These are phyloP conservation scores for Pleurozium schreberi DNA, from an alignment of 225 moss, liverwort and hornwort species.

Conservation along the genomic window DNA sequence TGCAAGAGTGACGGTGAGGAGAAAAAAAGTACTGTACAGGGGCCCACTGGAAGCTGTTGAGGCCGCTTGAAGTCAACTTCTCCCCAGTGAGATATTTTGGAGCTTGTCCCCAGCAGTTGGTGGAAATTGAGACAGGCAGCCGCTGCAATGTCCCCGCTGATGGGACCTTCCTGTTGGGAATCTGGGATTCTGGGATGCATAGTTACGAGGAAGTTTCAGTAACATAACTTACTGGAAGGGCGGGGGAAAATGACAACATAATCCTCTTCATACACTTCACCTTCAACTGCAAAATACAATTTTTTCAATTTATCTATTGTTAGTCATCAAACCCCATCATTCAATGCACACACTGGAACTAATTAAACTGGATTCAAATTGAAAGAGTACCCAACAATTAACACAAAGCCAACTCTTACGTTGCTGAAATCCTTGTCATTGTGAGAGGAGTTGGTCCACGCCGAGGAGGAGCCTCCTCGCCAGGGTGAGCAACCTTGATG, in stretches of 20 bases:
- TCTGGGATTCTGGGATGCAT: too few relatives aligned
- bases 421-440: not conserved
- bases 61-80: too few relatives aligned
- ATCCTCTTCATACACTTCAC: not conserved
- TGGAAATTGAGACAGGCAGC: too few relatives aligned
- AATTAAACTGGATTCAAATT: not conserved
- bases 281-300: not conserved
- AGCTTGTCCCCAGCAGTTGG: too few relatives aligned
- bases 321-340: not conserved
- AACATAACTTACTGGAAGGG: too few relatives aligned
- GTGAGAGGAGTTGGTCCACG: not conserved
- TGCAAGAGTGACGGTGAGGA: too few relatives aligned
- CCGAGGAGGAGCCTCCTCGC: not conserved
- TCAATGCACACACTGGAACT: constrained; percentile 14
- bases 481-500: not conserved
- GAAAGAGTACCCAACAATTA: not conserved
- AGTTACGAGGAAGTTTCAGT: too few relatives aligned
- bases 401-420: not conserved
- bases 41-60: too few relatives aligned
- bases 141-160: too few relatives aligned
- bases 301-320: not conserved
- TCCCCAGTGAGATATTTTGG: too few relatives aligned
- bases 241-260: not conserved
- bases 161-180: too few relatives aligned
- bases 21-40: too few relatives aligned